Evolutionary conservation across 257 asterid genomes (phyloP).

Genomic region (Linaria vulgaris): DNA sequence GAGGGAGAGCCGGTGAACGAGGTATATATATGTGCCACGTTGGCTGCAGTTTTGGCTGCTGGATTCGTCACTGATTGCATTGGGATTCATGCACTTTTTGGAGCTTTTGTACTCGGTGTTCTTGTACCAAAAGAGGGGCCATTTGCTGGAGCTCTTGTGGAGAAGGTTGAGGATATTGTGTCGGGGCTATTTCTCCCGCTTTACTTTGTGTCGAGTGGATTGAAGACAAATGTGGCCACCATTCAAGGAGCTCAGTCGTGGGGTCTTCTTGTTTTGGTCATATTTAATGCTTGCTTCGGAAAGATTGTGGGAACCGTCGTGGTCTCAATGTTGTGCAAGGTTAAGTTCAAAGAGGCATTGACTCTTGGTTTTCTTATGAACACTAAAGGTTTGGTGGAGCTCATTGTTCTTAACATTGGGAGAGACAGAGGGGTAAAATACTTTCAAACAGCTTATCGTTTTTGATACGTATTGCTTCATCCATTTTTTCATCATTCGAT

Average conservation of each 20-base stretch:
- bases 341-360: conserved; percentile 57
- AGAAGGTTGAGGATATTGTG: conserved; percentile 81
- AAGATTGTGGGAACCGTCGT: conserved; percentile 65
- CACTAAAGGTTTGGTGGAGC: conserved; percentile 72
- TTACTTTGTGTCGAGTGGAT: conserved; percentile 80
- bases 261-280: conserved; percentile 78
- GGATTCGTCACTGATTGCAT: conserved; percentile 64
- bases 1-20: conserved; percentile 78
- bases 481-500: neutral
- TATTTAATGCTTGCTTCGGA: conserved; percentile 68
- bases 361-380: conserved; percentile 85
- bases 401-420: conserved; percentile 85
- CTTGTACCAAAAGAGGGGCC: conserved; percentile 85
- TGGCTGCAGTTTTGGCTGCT: conserved; percentile 64
- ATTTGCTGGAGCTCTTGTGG: conserved; percentile 72
- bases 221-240: conserved; percentile 76
- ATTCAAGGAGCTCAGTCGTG: conserved; percentile 72
- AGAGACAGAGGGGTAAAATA: conserved; percentile 63
- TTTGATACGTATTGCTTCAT: neutral
- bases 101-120: conserved; percentile 79
- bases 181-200: conserved; percentile 77
- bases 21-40: conserved; percentile 56
- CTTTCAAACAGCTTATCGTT: neutral
- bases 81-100: conserved; percentile 85
- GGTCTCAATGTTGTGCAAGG: conserved; percentile 50